Evolutionary conservation across 805 yeast genomes (phyloP), one percentile per base, ranked within the genome.

Genomic region (Torulaspora quercuum): DNA sequence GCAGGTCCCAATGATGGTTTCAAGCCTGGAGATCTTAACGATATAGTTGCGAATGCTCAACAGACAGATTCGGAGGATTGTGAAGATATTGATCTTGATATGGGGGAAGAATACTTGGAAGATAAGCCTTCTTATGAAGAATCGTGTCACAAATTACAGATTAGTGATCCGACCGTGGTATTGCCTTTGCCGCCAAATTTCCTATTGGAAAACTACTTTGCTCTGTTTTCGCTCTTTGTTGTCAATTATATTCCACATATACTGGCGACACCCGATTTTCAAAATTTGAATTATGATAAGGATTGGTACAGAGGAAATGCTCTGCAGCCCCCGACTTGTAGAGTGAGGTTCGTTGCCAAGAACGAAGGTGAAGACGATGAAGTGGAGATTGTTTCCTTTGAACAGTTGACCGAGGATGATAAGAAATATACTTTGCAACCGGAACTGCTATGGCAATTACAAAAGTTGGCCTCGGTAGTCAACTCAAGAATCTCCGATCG

Each of bases 181-280:
- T 35, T 50, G 11, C 61, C 63, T 8, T 37, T 45, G 12, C 49
- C 55, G 10, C 43, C 47, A 8, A 52, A 53, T 30, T 45, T 55
- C 2, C 8, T 54, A 4, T 40, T 57, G 13, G 59, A 57, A 31
- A 52, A 51, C 33, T 59, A 59, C 43, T 47, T 57, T 22, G 55
- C 58, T 1, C 41, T 59, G 16, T 55, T 49, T 31, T 48, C 57
- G 3, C 46, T 51, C 19, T 50, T 45, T 19, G 40, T 55, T 23
- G 49, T 53, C 2, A 42, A 37, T 10, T 52, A 48, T 31, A 28
- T 52, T n/a, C 60, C 64, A 5, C 48, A 42, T n/a, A 5, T 29
- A 2, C 42, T 59, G 21, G 41, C 47, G 27, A 33, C 22, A 25
- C 50, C 55, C 2, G 61, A 55, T 36, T 53, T 57, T 26, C 33